Evolutionary conservation across 2,329 filamentous ascomycete species (phyloP).

Genomic region (Fusarium sp.): DNA sequence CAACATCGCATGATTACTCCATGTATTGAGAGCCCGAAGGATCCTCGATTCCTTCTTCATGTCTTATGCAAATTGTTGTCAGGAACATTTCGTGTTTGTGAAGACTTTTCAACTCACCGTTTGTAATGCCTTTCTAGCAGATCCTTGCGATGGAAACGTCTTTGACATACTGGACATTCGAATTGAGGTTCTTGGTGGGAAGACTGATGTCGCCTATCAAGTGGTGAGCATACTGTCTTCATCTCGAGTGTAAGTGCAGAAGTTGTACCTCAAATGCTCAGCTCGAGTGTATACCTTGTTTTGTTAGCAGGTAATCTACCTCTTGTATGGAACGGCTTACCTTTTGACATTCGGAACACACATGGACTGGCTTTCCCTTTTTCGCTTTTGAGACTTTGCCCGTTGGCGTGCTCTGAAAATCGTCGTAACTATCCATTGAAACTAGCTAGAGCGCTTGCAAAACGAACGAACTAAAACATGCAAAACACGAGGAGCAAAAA

Average conservation of each 20-base stretch:
- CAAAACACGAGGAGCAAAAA: not conserved
- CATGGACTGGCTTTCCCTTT: conserved; percentile 13
- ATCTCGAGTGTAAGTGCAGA: not conserved
- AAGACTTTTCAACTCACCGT: not conserved
- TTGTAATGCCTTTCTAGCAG: conserved; percentile 15
- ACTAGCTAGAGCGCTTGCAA: not conserved
- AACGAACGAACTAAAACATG: not conserved
- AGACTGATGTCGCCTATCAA: not conserved
- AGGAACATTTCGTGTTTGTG: not conserved
- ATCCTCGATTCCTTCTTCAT: not conserved
- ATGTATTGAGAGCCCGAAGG: not conserved
- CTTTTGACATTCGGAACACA: conserved; percentile 12
- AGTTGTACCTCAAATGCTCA: not conserved
- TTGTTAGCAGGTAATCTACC: not conserved
- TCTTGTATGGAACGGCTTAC: accelerated
- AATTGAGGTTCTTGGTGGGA: conserved; percentile 11
- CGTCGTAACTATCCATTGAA: not conserved
- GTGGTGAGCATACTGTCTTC: not conserved
- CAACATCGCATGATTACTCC: not conserved
- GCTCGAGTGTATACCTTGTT: conserved; percentile 8
- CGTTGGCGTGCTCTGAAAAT: not conserved
- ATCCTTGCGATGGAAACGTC: conserved; percentile 7
- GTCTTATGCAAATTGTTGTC: not conserved
- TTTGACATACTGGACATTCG: conserved; percentile 8
- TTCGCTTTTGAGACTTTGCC: conserved; percentile 15